Evolutionary conservation across 148 eudicot species (phyloP), one percentile per base, ranked within the genome.

Genomic region (Nepenthes gracilis): DNA sequence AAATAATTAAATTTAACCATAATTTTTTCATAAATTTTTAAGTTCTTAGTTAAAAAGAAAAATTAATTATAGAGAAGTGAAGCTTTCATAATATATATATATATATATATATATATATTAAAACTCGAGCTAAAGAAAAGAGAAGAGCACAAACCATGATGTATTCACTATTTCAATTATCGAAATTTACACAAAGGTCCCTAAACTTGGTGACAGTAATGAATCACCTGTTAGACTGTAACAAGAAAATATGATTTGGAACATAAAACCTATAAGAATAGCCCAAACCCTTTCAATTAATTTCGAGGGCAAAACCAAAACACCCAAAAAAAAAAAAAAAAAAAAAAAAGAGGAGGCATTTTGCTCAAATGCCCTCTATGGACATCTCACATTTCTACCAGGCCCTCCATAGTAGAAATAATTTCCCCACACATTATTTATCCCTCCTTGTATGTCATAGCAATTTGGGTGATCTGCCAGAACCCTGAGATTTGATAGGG

Each of bases 391-490:
- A 74, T 80, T 90, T 72, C 75, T 73, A 33, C 97, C 97, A 2
- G 97, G 97, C 2, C 97, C 97, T 58, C 97, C 97, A 67, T 84
- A 90, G 36, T 90, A 90, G 74, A 90, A 84, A 71, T 90, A 90
- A 65, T 90, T 77, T 14, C 97, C 97, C 97, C 97, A 90, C 65
- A 82, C 97, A 14, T 66, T 75, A 69, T 86, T 86, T 49, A 69
- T 60, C 8, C 97, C 97, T 6, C 86, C 86, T 56, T 67, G 75
- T 2, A 86, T 82, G 58, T 86, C 83, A 47, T 90, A 90, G 61
- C 97, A 90, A 70, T 82, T 82, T 2, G 97, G 86, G 57, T 86
- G 94, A 61, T 90, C 97, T 1, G 97, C 95, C 71, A 84, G 66
- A 9, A 90, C 82, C 57, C 64, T 73, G 9, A 84, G 77, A 52